Evolutionary conservation across 495 filamentous ascomycete genomes (phyloP).

Genomic region (Annulohypoxylon stygium): DNA sequence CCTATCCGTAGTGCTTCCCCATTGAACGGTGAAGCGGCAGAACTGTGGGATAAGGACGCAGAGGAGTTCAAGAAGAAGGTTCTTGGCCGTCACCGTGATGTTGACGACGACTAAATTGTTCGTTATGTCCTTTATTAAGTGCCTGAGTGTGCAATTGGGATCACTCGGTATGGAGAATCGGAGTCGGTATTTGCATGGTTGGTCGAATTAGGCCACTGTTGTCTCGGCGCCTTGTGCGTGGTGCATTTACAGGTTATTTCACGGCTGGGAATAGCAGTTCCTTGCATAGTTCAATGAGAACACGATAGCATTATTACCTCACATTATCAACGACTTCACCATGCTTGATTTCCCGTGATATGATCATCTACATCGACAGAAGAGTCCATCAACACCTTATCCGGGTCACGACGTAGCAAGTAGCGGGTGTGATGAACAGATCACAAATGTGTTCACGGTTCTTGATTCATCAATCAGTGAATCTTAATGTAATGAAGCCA

Average conservation of each 20-base stretch:
- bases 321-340: slow-evolving; percentile 11
- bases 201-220: slow-evolving; percentile 25
- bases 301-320: slow-evolving; percentile 15
- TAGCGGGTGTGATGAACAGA: slow-evolving; percentile 2
- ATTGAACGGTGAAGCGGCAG: slow-evolving; percentile 94
- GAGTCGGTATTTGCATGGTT: slow-evolving; percentile 50
- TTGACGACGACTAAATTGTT: slow-evolving; percentile 65
- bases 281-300: slow-evolving; percentile 15
- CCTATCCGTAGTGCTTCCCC: slow-evolving; percentile 78
- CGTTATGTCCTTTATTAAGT: slow-evolving; percentile 37
- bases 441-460: slow-evolving; percentile 46
- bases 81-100: slow-evolving; percentile 66
- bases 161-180: slow-evolving; percentile 54
- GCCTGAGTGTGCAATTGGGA: slow-evolving; percentile 23
- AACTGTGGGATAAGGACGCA: slow-evolving; percentile 93
- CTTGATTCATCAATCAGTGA: slow-evolving; percentile 64
- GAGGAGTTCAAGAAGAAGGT: slow-evolving; percentile 86
- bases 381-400: background rate
- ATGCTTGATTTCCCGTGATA: background rate
- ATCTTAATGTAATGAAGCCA: slow-evolving; percentile 64
- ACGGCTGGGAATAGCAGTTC: slow-evolving; percentile 18
- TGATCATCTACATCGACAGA: background rate
- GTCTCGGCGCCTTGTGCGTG: slow-evolving; percentile 23
- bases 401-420: background rate
- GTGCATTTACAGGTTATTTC: slow-evolving; percentile 48